These are phyloP conservation scores for Yarrowia divulgata DNA, from an alignment of 805 yeast species.

Conservation along the genomic window DNA sequence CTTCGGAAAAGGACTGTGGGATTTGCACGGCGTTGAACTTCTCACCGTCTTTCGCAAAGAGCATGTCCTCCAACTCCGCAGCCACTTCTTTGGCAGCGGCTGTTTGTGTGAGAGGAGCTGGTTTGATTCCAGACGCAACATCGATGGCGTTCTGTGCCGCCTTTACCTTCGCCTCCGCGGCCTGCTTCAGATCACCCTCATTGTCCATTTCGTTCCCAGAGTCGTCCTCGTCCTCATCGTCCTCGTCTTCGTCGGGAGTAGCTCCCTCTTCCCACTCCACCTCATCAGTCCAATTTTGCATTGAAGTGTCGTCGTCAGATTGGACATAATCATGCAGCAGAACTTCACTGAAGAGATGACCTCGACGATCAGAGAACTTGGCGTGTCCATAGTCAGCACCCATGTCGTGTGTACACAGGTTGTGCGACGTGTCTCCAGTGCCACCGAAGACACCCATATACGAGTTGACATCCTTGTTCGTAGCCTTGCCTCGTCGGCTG, in stretches of 20 bases:
- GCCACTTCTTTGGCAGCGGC: not conserved
- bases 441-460: constrained; percentile 27
- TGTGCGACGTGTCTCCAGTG: constrained; percentile 6
- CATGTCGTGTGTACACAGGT: constrained; percentile 27
- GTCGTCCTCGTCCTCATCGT: not conserved
- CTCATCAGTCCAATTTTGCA: constrained; percentile 39
- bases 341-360: constrained; percentile 30
- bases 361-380: constrained; percentile 19
- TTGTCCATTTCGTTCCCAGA: not conserved
- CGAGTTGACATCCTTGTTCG: constrained; percentile 7
- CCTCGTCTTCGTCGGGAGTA: constrained; percentile 16
- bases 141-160: not conserved
- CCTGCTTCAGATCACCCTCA: not conserved
- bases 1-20: constrained; percentile 2
- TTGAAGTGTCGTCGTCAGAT: constrained; percentile 32
- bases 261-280: constrained; percentile 33
- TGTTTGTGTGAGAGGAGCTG: not conserved
- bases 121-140: not conserved
- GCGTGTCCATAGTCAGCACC: constrained; percentile 10
- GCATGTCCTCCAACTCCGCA: not conserved
- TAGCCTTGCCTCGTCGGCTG: not conserved
- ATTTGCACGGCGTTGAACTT: constrained; percentile 9
- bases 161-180: not conserved
- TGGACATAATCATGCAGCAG: constrained; percentile 33
- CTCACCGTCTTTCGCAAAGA: not conserved